These are phyloP conservation scores for Cercospora canescens DNA, from an alignment of 2,329 filamentous ascomycete species.

Conservation along the genomic window DNA sequence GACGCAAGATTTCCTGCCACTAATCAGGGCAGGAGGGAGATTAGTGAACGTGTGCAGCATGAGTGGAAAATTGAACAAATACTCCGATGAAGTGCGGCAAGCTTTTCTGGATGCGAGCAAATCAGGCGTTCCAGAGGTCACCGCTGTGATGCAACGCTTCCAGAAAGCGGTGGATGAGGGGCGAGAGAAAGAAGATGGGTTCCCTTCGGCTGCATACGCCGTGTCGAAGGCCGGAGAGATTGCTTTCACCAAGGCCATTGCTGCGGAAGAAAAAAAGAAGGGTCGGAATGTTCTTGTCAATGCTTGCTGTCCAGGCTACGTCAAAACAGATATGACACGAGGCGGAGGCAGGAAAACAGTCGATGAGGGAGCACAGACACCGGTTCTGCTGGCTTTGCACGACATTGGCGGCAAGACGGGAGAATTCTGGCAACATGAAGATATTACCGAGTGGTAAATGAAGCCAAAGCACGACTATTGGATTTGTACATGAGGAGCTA, in stretches of 20 bases:
- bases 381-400: constrained; percentile 37
- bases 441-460: constrained; percentile 33
- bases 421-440: constrained; percentile 38
- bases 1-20: constrained; percentile 47
- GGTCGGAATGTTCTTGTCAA: constrained; percentile 35
- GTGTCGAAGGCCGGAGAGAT: constrained; percentile 42
- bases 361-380: constrained; percentile 38
- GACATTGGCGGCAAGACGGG: constrained; percentile 36
- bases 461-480: neutral
- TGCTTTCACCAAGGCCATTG: constrained; percentile 38
- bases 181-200: constrained; percentile 49
- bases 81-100: constrained; percentile 44
- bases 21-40: constrained; percentile 47
- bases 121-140: constrained; percentile 41
- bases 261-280: constrained; percentile 30
- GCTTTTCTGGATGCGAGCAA: constrained; percentile 42
- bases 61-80: constrained; percentile 48
- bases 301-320: constrained; percentile 39
- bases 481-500: neutral
- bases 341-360: constrained; percentile 37
- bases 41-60: constrained; percentile 53
- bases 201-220: constrained; percentile 53
- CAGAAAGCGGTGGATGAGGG: constrained; percentile 47
- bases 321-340: constrained; percentile 41
- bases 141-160: constrained; percentile 53